Evolutionary conservation across 352 stramenopile species (phyloP), one percentile per base, ranked within the genome.

Genomic region (Pythium biforme): DNA sequence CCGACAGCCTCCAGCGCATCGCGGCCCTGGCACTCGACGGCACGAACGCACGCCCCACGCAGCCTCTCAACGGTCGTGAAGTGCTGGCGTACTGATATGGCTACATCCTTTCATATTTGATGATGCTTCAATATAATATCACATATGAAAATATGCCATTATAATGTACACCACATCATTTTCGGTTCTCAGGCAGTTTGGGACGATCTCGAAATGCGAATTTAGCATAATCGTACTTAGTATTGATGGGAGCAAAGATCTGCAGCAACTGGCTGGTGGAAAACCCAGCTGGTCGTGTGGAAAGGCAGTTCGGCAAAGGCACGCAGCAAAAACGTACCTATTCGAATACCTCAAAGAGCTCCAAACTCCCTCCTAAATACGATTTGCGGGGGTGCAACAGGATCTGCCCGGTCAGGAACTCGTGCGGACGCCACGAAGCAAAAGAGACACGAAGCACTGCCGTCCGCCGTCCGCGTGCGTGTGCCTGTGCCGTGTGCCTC

Each of bases 31-130:
- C 43, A 5, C 41, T 46, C 17, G 12, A 46, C 4, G 66, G 66
- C 43, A 27, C 23, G 8, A 62, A 62, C 26, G 47, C 59, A 11
- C 53, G 66, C 20, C 66, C 66, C 12, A 55, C 37, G 8, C 66
- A 72, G 61, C 54, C 59, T n/a, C 49, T 72, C 26, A 59, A 72
- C 37, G 66, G 56, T 4, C 59, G 66, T 23, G 51, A 43, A 22
- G 41, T 72, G 23, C 26, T 17, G 0, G 62, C 57, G 4, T 69
- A 52, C 29, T 69, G 26, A 47, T 43, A 20, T 43, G 37, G 37
- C 37, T 43, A 43, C 37, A 43, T 43, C 9, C 37, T 7, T n/a
- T 17, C 9, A 20, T 43, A 19, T 14, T 8, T 14, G 37, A 43
- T 43, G 1, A 17, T n/a, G 15, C 37, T 43, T 43, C 37, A 43